A percentile compares a stretch with the other conserved stretches of the same genome.
Evolutionary conservation across 176 grass and related monocot species (phyloP).

Genomic region (Pontederia crassipes): DNA sequence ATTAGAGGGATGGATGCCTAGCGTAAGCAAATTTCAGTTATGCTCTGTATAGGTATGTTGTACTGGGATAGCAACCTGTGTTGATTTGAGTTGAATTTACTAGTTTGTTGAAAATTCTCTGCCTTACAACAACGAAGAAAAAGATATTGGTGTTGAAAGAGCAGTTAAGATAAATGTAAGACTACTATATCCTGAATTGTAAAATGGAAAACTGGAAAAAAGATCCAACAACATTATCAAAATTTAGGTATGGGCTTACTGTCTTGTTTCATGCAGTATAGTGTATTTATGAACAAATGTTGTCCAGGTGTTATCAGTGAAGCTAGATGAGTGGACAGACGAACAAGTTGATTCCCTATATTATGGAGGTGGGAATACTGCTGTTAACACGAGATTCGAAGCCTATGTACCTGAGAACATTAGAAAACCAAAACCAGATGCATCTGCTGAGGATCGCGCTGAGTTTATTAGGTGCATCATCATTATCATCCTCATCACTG

Average conservation of each 20-base stretch:
- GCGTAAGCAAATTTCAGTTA: too few species aligned
- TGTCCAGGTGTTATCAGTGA: slow-evolving; percentile 72
- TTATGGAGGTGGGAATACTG: slow-evolving; percentile 60
- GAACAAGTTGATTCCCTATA: slow-evolving; percentile 70
- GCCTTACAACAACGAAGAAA: too few species aligned
- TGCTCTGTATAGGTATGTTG: too few species aligned
- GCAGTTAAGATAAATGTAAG: background rate
- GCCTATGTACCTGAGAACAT: slow-evolving; percentile 60
- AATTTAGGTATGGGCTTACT: background rate
- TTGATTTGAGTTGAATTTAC: too few species aligned
- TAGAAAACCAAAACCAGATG: slow-evolving; percentile 65
- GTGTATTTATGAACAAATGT: slow-evolving; percentile 10
- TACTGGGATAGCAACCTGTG: too few species aligned
- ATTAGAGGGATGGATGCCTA: too few species aligned
- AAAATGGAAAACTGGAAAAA: background rate
- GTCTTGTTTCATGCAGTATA: background rate
- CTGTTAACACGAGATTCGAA: slow-evolving; percentile 70
- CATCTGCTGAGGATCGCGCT: slow-evolving; percentile 50
- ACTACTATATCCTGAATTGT: background rate
- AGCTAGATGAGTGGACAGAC: slow-evolving; percentile 89
- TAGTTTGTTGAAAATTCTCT: too few species aligned
- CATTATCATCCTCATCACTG: too few species aligned
- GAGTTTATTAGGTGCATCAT: slow-evolving; percentile 62
- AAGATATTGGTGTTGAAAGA: too few species aligned
- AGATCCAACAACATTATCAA: background rate